These are phyloP conservation scores for Sambucus nigra DNA, from an alignment of 129 eudicot species.

Conservation along the genomic window DNA sequence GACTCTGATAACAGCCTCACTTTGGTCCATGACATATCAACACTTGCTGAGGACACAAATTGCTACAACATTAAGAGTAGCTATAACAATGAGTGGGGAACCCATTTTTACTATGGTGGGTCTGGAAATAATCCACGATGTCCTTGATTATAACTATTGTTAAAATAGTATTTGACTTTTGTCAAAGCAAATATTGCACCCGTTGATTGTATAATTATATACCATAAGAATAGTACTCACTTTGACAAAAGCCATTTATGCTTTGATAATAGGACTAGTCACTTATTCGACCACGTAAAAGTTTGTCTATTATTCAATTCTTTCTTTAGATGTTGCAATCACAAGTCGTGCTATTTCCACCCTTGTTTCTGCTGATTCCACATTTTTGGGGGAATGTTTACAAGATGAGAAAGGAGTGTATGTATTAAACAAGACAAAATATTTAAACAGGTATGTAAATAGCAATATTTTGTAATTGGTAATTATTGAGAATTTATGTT, in stretches of 20 bases:
- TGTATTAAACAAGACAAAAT: constrained; percentile 8
- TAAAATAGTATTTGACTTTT: no score
- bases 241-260: no score
- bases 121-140: constrained; percentile 79
- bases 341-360: constrained; percentile 22
- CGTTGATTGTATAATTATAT: no score
- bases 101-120: constrained; percentile 94
- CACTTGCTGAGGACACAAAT: constrained; percentile 80
- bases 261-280: no score
- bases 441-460: constrained; percentile 5
- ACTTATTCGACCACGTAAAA: not conserved
- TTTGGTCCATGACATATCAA: constrained; percentile 57
- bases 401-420: constrained; percentile 7
- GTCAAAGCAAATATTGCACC: no score
- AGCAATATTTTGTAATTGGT: not conserved
- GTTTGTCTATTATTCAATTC: not conserved
- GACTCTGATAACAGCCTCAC: constrained; percentile 74
- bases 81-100: constrained; percentile 77
- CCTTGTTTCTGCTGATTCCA: constrained; percentile 10
- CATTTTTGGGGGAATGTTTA: not conserved
- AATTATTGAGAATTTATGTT: no score
- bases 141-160: constrained; percentile 17
- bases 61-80: constrained; percentile 84
- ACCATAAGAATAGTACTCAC: no score
- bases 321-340: constrained; percentile 1